Evolutionary conservation across 345 rosid species (phyloP).

Genomic region (Hirschfeldia incana): DNA sequence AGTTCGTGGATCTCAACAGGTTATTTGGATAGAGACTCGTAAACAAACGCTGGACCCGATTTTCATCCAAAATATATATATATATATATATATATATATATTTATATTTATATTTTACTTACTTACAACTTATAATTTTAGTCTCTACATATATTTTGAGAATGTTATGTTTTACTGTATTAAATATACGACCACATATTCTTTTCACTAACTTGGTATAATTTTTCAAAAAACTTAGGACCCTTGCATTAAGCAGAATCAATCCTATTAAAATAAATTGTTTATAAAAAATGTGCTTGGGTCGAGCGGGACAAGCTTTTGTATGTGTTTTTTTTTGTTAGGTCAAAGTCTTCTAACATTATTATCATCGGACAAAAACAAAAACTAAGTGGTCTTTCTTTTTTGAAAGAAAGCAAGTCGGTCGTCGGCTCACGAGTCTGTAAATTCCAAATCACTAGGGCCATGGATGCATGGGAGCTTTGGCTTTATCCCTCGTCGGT

Average conservation of each 20-base stretch:
- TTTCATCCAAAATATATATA: not conserved
- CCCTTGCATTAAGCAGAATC: not conserved
- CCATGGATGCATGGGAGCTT: not conserved
- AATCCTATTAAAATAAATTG: not conserved
- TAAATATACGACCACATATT: not conserved
- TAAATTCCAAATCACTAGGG: not conserved
- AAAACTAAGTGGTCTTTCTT: conserved; percentile 23
- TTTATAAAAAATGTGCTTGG: not conserved
- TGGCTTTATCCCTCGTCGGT: not conserved
- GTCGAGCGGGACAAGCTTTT: not conserved
- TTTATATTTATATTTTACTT: too few relatives aligned
- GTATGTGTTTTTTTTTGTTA: not conserved
- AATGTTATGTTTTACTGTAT: not conserved
- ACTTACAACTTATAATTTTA: not conserved
- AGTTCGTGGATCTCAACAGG: not conserved
- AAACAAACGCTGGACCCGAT: not conserved
- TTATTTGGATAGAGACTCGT: not conserved
- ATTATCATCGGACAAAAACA: conserved; percentile 9
- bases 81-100: too few relatives aligned
- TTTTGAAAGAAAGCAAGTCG: conserved; percentile 15
- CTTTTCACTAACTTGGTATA: not conserved
- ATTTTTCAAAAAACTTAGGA: not conserved
- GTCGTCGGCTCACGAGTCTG: not conserved
- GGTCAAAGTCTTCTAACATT: not conserved
- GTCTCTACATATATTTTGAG: not conserved